A percentile compares a stretch with the other conserved stretches of the same genome.
Conservation (phyloP, 2,329 filamentous ascomycete species). For the Xylariaceae sp. region DNA sequence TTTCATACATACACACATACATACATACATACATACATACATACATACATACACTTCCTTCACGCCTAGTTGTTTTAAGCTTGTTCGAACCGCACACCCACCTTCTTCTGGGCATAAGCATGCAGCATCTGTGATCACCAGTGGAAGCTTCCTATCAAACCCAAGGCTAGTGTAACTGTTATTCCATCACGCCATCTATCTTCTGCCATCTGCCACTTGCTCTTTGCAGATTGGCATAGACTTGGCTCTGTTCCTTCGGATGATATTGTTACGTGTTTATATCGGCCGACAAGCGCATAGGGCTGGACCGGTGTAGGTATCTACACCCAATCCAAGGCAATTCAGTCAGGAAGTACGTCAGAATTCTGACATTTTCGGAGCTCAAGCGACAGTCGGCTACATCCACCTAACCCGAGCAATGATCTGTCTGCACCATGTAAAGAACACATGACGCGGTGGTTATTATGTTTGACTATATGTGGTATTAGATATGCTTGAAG, state of each 20-base stretch:
- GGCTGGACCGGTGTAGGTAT: neutral
- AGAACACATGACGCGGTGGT: neutral
- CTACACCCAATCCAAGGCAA: neutral
- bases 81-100: neutral
- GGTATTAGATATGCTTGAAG: constrained; percentile 8
- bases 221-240: neutral
- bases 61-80: neutral
- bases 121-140: neutral
- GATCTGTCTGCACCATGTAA: neutral
- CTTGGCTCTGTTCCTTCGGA: neutral
- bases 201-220: neutral
- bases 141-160: neutral
- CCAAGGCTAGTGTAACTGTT: neutral
- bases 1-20: no score
- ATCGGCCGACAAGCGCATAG: neutral
- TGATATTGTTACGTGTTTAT: neutral
- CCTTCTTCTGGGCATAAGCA: neutral
- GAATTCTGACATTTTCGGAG: neutral
- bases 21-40: no score
- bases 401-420: neutral
- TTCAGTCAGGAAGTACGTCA: neutral
- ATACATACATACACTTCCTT: no score
- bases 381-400: neutral
- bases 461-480: constrained; percentile 20
- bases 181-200: neutral